A percentile compares a stretch with the other conserved stretches of the same genome.
These are phyloP conservation scores for Komagataella pastoris DNA, from an alignment of 805 yeast species.

Conservation along the genomic window DNA sequence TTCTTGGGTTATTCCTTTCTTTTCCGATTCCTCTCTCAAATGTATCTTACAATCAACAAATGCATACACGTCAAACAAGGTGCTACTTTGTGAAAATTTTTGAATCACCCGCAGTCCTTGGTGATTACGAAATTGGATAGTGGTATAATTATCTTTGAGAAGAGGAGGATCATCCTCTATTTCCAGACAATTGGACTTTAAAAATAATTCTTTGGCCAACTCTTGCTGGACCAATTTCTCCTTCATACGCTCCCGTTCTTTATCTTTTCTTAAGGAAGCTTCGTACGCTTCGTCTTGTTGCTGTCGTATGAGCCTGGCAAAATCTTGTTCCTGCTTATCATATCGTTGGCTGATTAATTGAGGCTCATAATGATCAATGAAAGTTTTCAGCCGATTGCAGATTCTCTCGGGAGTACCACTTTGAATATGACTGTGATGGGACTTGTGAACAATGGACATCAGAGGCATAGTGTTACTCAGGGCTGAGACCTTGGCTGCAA, in stretches of 20 bases:
- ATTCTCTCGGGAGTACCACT: constrained; percentile 14
- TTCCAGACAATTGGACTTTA: constrained; percentile 8
- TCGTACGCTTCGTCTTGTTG: constrained; percentile 60
- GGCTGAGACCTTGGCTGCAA: constrained; percentile 43
- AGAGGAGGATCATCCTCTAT: constrained; percentile 4
- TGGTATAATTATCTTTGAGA: constrained; percentile 19
- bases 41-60: constrained; percentile 30
- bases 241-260: constrained; percentile 24
- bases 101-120: constrained; percentile 36
- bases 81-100: constrained; percentile 23
- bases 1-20: not conserved
- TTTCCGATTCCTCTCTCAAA: constrained; percentile 3
- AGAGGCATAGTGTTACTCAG: constrained; percentile 33
- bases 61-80: constrained; percentile 33
- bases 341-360: constrained; percentile 45
- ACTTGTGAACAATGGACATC: constrained; percentile 33
- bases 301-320: constrained; percentile 43
- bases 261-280: constrained; percentile 44
- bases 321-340: constrained; percentile 46
- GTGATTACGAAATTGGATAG: constrained; percentile 42
- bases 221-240: constrained; percentile 20
- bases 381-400: constrained; percentile 21
- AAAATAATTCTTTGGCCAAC: constrained; percentile 10
- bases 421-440: constrained; percentile 17
- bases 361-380: constrained; percentile 43